Base-by-base conservation (phyloP, 495 filamentous ascomycete genomes). In the Zalerion maritima region DNA sequence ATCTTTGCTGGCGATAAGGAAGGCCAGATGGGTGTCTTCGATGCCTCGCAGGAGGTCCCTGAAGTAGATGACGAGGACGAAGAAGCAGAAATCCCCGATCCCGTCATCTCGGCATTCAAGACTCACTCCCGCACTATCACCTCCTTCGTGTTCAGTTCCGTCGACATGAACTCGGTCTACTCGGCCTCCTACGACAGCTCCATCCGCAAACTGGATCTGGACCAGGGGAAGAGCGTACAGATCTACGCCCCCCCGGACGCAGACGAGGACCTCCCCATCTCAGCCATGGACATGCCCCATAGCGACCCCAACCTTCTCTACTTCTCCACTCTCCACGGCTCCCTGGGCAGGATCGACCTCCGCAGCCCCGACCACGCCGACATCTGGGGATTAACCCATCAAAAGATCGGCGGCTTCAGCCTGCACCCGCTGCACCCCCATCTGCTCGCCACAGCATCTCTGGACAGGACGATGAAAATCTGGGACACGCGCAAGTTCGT, bases 1-100 rank as follows among this genome's bases (percentile, higher is more conserved):
- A 68, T 97, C n/a, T 92, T 96, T 41, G 91, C 87, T 2, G 84
- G 85, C 26, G 89, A 97, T 47, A 96, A 97, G 49, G 68, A 91
- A 49, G 89, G 89, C 14, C 83, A 85, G 31, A 64, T 97, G 18
- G 91, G 91, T 5, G 69, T 97, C n/a, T 81, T 94, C 27, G 85
- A 96, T 43, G 83, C 74, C 1, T 89, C 84, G 0, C 83, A 92
- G 38, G 67, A 71, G 14, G 58, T 56, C 2, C 55, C 67, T 17
- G 43, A 59, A 14, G 34, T 55, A 15, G 45, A 60, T 27, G 53
- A 55, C 24, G 60, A 67, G 36, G 66, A 77, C 20, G 72, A 74
- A 12, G 70, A 76, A 5, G 59, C 63, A 5, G 73, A 84, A 17
- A 69, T 72, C 26, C 57, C 69, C 1, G 63, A 78, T 26, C 84